These are phyloP conservation scores for Halophytophthora batemanensis DNA, from an alignment of 352 stramenopile species.

Conservation along the genomic window DNA sequence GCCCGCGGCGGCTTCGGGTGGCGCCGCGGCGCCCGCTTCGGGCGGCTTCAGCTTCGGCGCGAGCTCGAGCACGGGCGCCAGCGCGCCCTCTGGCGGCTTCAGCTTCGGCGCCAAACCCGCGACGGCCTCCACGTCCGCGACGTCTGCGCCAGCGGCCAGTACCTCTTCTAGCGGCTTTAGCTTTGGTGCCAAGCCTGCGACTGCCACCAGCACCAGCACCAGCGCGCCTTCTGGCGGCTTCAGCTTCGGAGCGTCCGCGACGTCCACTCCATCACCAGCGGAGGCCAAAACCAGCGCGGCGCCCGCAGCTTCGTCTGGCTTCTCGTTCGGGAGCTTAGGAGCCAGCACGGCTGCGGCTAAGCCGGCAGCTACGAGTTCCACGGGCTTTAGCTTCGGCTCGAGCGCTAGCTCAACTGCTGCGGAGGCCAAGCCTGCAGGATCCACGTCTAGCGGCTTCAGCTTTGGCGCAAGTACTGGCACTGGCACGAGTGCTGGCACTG, in stretches of 20 bases:
- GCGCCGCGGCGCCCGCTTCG: conserved; percentile 1
- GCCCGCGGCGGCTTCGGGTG: conserved; percentile 4
- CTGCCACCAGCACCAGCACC: too few relatives aligned
- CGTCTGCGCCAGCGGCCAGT: too few relatives aligned
- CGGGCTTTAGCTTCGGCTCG: conserved; percentile 25
- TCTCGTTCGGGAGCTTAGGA: too few relatives aligned
- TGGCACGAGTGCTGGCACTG: too few relatives aligned
- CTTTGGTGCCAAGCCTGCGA: too few relatives aligned
- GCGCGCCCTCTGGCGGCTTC: conserved; percentile 10
- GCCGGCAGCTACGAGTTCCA: conserved; percentile 7
- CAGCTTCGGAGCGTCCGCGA: too few relatives aligned
- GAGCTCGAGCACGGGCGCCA: neutral
- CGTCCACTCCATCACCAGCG: too few relatives aligned
- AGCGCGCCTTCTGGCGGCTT: conserved; percentile 3
- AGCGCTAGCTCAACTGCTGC: conserved; percentile 8
- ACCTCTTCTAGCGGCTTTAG: too few relatives aligned
- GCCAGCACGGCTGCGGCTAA: neutral
- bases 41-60: conserved; percentile 31
- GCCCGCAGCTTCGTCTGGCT: too few relatives aligned
- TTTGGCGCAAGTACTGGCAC: conserved; percentile 17
- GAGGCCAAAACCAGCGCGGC: too few relatives aligned
- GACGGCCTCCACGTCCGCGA: conserved; percentile 11
- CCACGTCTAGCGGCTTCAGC: conserved; percentile 15
- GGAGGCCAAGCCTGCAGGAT: conserved; percentile 13
- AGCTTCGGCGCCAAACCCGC: conserved; percentile 13